Conservation (phyloP, 2,329 filamentous ascomycete species). For the Pseudovirgaria hyperparasitica region DNA sequence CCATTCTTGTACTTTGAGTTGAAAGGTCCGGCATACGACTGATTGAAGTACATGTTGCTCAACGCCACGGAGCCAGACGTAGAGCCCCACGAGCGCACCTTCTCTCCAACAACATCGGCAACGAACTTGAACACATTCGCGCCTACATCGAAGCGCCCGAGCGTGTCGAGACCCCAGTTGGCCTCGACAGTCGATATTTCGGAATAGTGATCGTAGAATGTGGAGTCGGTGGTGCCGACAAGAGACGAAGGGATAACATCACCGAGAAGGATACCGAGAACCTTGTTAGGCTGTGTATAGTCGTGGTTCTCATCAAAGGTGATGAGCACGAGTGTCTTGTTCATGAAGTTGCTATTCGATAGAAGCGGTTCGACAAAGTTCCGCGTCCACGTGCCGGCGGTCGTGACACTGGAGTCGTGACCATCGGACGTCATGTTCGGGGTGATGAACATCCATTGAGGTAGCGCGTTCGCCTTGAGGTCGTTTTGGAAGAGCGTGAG, state of each 20-base stretch:
- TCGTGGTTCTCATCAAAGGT: slow-evolving; percentile 70
- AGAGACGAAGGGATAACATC: slow-evolving; percentile 56
- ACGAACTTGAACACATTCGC: slow-evolving; percentile 32
- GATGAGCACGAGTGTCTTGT: slow-evolving; percentile 61
- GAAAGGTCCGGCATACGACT: slow-evolving; percentile 18
- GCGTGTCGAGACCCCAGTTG: slow-evolving; percentile 32
- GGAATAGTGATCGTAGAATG: slow-evolving; percentile 40
- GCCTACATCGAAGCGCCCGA: slow-evolving; percentile 34
- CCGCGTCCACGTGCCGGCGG: slow-evolving; percentile 55
- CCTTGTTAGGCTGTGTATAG: slow-evolving; percentile 53
- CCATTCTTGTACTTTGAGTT: slow-evolving; percentile 16
- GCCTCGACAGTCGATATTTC: slow-evolving; percentile 32
- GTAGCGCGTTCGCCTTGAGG: slow-evolving; percentile 47
- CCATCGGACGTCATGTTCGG: slow-evolving; percentile 53
- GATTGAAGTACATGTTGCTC: slow-evolving; percentile 19
- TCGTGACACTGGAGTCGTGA: slow-evolving; percentile 59
- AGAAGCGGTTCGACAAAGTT: slow-evolving; percentile 60
- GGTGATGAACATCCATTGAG: slow-evolving; percentile 60
- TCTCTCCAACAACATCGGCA: slow-evolving; percentile 13
- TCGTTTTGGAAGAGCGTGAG: slow-evolving; percentile 57
- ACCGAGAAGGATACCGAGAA: slow-evolving; percentile 60
- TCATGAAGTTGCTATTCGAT: slow-evolving; percentile 56
- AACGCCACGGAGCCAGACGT: slow-evolving; percentile 12
- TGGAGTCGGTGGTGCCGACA: slow-evolving; percentile 53
- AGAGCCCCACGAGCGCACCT: slow-evolving; percentile 13